Evolutionary conservation across 2,329 filamentous ascomycete species (phyloP).

Genomic region (Lomentospora prolificans): DNA sequence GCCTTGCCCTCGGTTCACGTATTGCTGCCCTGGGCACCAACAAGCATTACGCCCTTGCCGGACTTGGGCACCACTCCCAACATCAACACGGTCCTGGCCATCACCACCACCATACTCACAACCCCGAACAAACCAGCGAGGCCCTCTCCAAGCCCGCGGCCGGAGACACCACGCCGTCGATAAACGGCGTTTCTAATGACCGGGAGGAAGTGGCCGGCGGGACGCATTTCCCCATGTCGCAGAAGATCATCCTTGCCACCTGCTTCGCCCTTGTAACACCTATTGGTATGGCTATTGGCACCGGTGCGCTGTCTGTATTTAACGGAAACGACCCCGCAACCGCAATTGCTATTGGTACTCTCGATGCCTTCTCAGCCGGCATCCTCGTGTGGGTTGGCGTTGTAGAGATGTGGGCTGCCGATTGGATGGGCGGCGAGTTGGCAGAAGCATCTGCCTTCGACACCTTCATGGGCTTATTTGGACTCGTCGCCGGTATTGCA

Average conservation of each 20-base stretch:
- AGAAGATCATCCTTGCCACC: slow-evolving; percentile 51
- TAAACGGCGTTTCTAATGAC: slow-evolving; percentile 11
- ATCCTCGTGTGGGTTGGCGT: slow-evolving; percentile 72
- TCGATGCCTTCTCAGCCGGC: slow-evolving; percentile 65
- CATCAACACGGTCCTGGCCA: slow-evolving; percentile 14
- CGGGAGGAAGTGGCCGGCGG: slow-evolving; percentile 9
- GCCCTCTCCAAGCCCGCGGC: slow-evolving; percentile 11
- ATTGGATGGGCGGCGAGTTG: slow-evolving; percentile 59
- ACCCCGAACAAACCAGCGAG: slow-evolving; percentile 18
- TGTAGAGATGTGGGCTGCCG: slow-evolving; percentile 69
- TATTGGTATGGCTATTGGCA: slow-evolving; percentile 70
- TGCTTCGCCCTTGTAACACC: slow-evolving; percentile 65
- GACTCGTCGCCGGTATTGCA: slow-evolving; percentile 51
- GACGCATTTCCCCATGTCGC: slow-evolving; percentile 25
- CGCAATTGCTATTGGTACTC: slow-evolving; percentile 60
- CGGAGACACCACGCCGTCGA: background rate
- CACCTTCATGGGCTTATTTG: slow-evolving; percentile 38
- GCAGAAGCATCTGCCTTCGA: slow-evolving; percentile 36
- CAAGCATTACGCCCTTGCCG: slow-evolving; percentile 7
- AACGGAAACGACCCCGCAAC: slow-evolving; percentile 64
- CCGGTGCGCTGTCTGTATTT: slow-evolving; percentile 59
- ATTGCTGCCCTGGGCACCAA: slow-evolving; percentile 48
- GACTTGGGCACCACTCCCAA: slow-evolving; percentile 13
- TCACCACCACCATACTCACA: background rate
- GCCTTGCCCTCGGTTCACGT: slow-evolving; percentile 61